Conservation (phyloP, 2,329 filamentous ascomycete genomes). For the Albophoma yamanashiensis region DNA sequence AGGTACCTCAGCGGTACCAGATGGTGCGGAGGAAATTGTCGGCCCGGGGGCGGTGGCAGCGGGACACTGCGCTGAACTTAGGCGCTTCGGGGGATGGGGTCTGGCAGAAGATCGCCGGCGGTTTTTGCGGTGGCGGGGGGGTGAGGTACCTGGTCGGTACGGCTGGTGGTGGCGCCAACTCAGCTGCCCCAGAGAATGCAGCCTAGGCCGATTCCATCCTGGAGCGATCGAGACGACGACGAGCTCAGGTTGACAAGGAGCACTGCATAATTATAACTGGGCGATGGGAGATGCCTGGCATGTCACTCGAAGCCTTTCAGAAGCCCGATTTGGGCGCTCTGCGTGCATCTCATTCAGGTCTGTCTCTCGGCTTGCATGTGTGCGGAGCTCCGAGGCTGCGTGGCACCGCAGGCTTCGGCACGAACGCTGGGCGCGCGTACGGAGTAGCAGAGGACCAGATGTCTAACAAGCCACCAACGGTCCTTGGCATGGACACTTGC, state of each 20-base stretch:
- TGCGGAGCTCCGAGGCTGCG: not conserved
- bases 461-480: not conserved
- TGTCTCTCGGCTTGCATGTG: not conserved
- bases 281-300: not conserved
- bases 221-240: not conserved
- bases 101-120: not conserved
- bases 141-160: not conserved
- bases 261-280: not conserved
- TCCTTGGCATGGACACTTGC: not conserved
- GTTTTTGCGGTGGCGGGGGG: not conserved
- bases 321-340: not conserved
- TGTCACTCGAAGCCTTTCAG: not conserved
- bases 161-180: not conserved
- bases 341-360: not conserved
- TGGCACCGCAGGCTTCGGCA: not conserved
- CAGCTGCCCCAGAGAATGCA: not conserved
- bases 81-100: not conserved
- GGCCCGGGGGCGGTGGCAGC: not conserved
- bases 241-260: not conserved
- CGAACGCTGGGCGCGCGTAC: not conserved
- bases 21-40: slow-evolving; percentile 5
- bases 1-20: not conserved
- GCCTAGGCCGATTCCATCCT: not conserved
- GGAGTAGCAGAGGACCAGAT: not conserved
- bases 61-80: not conserved